phyloP scores from a whole-genome alignment of 495 filamentous ascomycete species.

The Trichoderma parareesei region DNA sequence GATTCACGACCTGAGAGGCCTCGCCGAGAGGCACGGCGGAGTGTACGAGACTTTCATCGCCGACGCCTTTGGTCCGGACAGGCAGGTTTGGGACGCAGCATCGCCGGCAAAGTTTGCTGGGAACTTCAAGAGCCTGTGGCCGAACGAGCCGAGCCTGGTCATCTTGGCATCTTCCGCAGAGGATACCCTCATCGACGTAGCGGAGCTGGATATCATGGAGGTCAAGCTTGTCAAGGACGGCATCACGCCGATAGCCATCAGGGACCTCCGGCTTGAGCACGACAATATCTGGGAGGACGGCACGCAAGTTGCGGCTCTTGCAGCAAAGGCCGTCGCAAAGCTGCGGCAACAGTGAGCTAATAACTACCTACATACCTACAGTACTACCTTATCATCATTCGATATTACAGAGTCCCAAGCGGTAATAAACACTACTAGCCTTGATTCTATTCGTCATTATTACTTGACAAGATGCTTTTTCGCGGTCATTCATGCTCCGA shows the following conservation, averaged over 20 bases:
- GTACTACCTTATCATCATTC: background rate
- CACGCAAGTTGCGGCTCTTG: constrained; percentile 17
- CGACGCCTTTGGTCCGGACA: constrained; percentile 55
- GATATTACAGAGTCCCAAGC: background rate
- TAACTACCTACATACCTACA: too few species aligned
- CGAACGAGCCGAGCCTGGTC: background rate
- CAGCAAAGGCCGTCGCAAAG: constrained; percentile 15
- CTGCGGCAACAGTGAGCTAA: constrained; percentile 1
- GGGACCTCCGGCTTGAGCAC: constrained; percentile 52
- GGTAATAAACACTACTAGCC: background rate
- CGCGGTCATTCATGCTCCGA: background rate
- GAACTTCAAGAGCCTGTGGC: background rate
- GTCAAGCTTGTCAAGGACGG: constrained; percentile 22
- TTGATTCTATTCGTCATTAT: constrained; percentile 1
- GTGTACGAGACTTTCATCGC: constrained; percentile 53
- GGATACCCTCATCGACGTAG: constrained; percentile 52
- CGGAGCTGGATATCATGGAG: constrained; percentile 44
- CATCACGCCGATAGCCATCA: constrained; percentile 25
- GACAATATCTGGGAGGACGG: constrained; percentile 37
- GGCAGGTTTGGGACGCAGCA: constrained; percentile 41
- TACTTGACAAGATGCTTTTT: constrained; percentile 2
- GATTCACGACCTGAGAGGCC: constrained; percentile 53
- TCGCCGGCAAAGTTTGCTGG: constrained; percentile 33
- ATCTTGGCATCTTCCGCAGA: constrained; percentile 50
- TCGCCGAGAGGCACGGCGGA: constrained; percentile 40